Evolutionary conservation across 805 yeast species (phyloP).

Genomic region (Pichia gijzeniarum): DNA sequence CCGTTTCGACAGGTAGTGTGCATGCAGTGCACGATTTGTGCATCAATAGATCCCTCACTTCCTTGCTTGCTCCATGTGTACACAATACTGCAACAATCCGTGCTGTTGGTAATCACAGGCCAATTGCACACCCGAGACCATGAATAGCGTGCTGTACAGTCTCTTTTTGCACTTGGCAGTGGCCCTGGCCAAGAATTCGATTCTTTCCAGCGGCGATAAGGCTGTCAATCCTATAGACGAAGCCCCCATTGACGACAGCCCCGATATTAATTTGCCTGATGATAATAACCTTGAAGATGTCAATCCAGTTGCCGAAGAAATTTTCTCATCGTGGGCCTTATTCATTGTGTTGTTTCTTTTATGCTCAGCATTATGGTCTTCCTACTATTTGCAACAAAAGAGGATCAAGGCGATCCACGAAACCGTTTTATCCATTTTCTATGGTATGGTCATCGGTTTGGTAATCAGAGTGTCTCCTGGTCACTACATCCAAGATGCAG

Average conservation of each 20-base stretch:
- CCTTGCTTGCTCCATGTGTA: too few species aligned
- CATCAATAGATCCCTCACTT: too few species aligned
- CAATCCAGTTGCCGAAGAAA: slow-evolving; percentile 89
- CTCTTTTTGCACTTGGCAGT: not conserved
- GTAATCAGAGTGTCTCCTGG: slow-evolving; percentile 91
- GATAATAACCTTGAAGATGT: slow-evolving; percentile 46
- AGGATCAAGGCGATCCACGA: slow-evolving; percentile 95
- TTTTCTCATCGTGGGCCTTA: slow-evolving; percentile 95
- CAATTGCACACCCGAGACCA: not conserved
- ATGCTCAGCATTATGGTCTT: slow-evolving; percentile 90
- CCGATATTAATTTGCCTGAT: slow-evolving; percentile 43
- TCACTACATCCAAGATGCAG: slow-evolving; percentile 94
- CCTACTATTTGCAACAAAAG: slow-evolving; percentile 85
- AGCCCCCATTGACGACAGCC: slow-evolving; percentile 32
- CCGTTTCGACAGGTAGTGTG: too few species aligned
- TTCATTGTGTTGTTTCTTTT: slow-evolving; percentile 76
- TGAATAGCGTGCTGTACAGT: slow-evolving; percentile 3
- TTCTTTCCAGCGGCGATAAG: slow-evolving; percentile 3
- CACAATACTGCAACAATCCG: too few species aligned
- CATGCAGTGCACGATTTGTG: too few species aligned
- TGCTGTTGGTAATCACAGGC: too few species aligned
- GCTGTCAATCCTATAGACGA: slow-evolving; percentile 31
- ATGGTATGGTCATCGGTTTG: slow-evolving; percentile 94
- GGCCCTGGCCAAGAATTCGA: not conserved
- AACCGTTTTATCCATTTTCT: slow-evolving; percentile 90